Percentiles rank a stretch among this genome's conserved stretches.
Conservation (phyloP, 257 asterid genomes). For the Jacaranda mimosifolia region DNA sequence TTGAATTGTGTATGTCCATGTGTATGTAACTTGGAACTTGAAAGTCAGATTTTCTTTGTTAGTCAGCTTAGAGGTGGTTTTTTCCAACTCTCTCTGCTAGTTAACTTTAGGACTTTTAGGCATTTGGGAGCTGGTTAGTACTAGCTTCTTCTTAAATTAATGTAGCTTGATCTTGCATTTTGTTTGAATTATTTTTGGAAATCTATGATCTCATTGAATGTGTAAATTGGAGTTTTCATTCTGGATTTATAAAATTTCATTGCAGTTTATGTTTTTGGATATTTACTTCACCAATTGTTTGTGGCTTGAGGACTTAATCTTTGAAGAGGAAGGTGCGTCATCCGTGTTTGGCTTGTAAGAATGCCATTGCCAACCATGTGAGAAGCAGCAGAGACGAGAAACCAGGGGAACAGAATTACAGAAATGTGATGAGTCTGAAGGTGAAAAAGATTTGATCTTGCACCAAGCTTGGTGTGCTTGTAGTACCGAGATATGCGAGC, state of each 20-base stretch:
- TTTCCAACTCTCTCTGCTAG: slow-evolving; percentile 9
- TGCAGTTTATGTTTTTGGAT: neutral
- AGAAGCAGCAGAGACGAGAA: too few relatives aligned
- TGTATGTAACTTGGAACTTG: slow-evolving; percentile 19
- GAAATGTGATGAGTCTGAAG: neutral
- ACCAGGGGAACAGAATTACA: too few relatives aligned
- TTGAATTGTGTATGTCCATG: slow-evolving; percentile 1
- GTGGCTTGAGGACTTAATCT: neutral
- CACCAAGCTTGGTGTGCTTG: slow-evolving; percentile 2
- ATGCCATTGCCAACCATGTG: neutral
- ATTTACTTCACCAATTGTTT: neutral
- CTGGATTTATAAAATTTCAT: neutral
- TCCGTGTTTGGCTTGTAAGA: neutral
- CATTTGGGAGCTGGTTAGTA: slow-evolving; percentile 21
- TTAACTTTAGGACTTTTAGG: slow-evolving; percentile 19
- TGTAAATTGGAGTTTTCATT: slow-evolving; percentile 29
- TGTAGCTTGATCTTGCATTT: slow-evolving; percentile 33
- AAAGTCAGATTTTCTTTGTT: neutral
- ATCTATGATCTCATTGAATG: slow-evolving; percentile 28
- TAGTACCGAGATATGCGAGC: neutral
- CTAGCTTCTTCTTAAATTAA: slow-evolving; percentile 19
- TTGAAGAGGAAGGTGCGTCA: neutral
- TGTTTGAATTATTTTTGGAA: slow-evolving; percentile 9
- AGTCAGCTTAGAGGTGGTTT: neutral
- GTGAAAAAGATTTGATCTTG: neutral